Percentiles rank a stretch among this genome's conserved stretches.
These are phyloP conservation scores for Aspergillus oerlinghausenensis DNA, from an alignment of 2,329 filamentous ascomycete genomes.

Conservation along the genomic window DNA sequence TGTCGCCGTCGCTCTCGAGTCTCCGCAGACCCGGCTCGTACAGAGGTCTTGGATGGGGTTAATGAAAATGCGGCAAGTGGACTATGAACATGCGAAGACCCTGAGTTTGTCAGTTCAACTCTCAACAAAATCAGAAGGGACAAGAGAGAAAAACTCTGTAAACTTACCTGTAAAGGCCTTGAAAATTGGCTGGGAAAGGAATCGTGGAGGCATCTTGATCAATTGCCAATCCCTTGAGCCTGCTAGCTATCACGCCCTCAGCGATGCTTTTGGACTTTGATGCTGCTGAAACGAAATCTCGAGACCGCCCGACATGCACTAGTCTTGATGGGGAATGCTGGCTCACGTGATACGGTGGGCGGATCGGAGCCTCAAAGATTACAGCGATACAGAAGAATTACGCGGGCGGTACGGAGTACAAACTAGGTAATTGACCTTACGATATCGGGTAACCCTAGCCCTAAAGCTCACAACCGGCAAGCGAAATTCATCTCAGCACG, in stretches of 20 bases:
- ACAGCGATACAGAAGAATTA: background rate
- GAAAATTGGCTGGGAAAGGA: slow-evolving; percentile 58
- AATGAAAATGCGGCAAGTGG: slow-evolving; percentile 50
- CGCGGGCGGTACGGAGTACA: background rate
- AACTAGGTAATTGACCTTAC: background rate
- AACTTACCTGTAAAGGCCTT: slow-evolving; percentile 57
- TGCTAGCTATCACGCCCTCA: slow-evolving; percentile 4
- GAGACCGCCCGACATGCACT: slow-evolving; percentile 21
- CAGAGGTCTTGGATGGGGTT: slow-evolving; percentile 48
- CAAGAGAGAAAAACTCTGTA: slow-evolving; percentile 9
- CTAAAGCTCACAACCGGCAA: slow-evolving; percentile 37
- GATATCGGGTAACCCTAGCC: slow-evolving; percentile 28
- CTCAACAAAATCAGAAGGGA: slow-evolving; percentile 1
- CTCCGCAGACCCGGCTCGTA: slow-evolving; percentile 61
- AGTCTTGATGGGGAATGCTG: slow-evolving; percentile 11
- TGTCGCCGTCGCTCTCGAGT: slow-evolving; percentile 63
- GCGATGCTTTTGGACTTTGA: slow-evolving; percentile 6
- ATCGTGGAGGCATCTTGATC: slow-evolving; percentile 61
- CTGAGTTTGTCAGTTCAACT: slow-evolving; percentile 15
- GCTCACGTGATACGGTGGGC: slow-evolving; percentile 16
- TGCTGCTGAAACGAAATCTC: slow-evolving; percentile 28
- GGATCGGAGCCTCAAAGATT: slow-evolving; percentile 3
- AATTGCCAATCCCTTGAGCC: background rate
- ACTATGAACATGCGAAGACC: slow-evolving; percentile 30
- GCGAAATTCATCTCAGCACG: slow-evolving; percentile 31